Percentiles rank a stretch among this genome's conserved stretches.
These are phyloP conservation scores for Aspergillus nomiae DNA, from an alignment of 2,329 filamentous ascomycete species.

Conservation along the genomic window DNA sequence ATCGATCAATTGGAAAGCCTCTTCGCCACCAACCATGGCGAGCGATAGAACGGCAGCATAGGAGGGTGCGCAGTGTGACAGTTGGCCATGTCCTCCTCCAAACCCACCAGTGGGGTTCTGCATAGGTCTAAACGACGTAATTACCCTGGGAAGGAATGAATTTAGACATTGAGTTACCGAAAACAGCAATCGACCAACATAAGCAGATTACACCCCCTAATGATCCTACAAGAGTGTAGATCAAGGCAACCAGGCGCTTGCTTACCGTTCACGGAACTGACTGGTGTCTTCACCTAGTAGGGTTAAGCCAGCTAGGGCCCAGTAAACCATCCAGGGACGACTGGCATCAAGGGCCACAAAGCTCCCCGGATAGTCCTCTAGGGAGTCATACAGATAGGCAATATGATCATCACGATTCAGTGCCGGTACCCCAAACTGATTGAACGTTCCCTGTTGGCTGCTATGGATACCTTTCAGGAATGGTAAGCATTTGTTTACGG, in stretches of 20 bases:
- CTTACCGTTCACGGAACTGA: conserved; percentile 64
- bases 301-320: conserved; percentile 75
- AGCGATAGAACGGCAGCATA: conserved; percentile 83
- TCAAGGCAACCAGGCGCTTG: neutral
- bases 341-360: conserved; percentile 82
- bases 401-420: conserved; percentile 66
- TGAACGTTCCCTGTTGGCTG: conserved; percentile 58
- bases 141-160: conserved; percentile 48
- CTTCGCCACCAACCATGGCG: conserved; percentile 73
- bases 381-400: conserved; percentile 49
- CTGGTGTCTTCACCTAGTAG: conserved; percentile 74
- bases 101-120: conserved; percentile 86
- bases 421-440: conserved; percentile 71
- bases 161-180: neutral
- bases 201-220: neutral
- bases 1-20: conserved; percentile 75
- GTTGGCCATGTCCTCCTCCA: conserved; percentile 89
- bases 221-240: neutral
- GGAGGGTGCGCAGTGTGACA: conserved; percentile 82
- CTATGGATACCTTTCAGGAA: conserved; percentile 59
- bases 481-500: conserved; percentile 68
- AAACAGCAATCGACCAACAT: neutral
- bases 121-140: conserved; percentile 74
- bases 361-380: conserved; percentile 64
- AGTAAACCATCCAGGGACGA: conserved; percentile 92